Conservation (phyloP, 768 basidiomycete genomes). For the Rhizopogon roseolus region DNA sequence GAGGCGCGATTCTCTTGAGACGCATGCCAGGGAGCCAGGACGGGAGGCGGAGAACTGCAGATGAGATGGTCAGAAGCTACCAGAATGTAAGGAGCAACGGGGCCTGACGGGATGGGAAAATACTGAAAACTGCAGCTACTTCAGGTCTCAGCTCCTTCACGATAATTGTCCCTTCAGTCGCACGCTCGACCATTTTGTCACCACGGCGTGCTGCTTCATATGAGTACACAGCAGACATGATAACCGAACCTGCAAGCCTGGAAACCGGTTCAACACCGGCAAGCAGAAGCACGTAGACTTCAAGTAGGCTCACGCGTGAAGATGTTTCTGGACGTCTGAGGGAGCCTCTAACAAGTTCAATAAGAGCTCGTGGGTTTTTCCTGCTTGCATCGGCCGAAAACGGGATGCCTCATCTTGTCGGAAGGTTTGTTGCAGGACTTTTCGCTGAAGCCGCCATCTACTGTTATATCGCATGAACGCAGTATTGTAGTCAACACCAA, state of each 20-base stretch:
- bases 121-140: too few species aligned
- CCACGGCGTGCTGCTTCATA: background rate
- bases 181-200: background rate
- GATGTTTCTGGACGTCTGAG: too few species aligned
- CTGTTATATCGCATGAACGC: slow-evolving; percentile 17
- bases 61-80: slow-evolving; percentile 3
- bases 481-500: slow-evolving; percentile 2
- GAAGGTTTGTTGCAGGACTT: slow-evolving; percentile 9
- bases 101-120: too few species aligned
- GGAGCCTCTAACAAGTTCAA: background rate
- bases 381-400: slow-evolving; percentile 1
- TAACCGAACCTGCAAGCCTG: background rate
- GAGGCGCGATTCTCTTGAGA: slow-evolving; percentile 23
- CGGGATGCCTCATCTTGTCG: background rate
- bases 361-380: background rate
- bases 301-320: too few species aligned
- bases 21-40: slow-evolving; percentile 23
- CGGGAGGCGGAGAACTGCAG: slow-evolving; percentile 21
- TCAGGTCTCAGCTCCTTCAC: too few species aligned
- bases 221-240: slow-evolving; percentile 1
- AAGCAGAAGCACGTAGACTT: too few species aligned
- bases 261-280: too few species aligned
- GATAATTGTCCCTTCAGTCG: too few species aligned
- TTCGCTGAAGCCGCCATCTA: slow-evolving; percentile 18
- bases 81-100: too few species aligned